Evolutionary conservation across 805 yeast species (phyloP), one percentile per base, ranked within the genome.

Genomic region (Nakazawaea peltata): DNA sequence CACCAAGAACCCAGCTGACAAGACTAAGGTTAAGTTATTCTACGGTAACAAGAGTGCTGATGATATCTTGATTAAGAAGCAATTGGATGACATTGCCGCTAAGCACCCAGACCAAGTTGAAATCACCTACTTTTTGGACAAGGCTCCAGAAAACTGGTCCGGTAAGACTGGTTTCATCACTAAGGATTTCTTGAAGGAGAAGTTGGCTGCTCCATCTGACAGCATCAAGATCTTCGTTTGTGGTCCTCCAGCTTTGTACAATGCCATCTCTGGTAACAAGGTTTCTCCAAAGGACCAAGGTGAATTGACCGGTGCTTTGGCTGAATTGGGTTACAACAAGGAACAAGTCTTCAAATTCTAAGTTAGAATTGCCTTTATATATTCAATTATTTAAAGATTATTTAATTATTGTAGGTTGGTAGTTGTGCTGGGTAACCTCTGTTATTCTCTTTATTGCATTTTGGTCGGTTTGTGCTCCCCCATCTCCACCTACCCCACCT

Each of bases 231-330:
- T 88, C 40, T 90, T 83, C 49, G 82, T 90, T 39, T 92, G 98
- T 62, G 98, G 98, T 38, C 98, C 98, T 41, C 94, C 95, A 52
- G 82, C 83, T 28, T 70, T 92, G 57, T 92, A 90, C 64, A 84
- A 85, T 61, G 69, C 95, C 37, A 87, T 92, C 48, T 74, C 97
- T n/a, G 96, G 85, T 37, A 69, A 87, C 67, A 73, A 76, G 53
- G 76, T 87, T 49, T 94, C 85, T 23, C 97, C 98, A 48, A 50
- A 78, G 37, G 97, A 88, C 56, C 98, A 92, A 70, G 98, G 98
- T 63, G 95, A 84, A 63, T 73, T 92, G 39, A 67, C 79, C 19
- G 98, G 98, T 54, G 76, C 79, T 34, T 75, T 92, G 56, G 76
- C 76, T 50, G 97, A 90, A 30, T 72, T 92, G 46, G 97, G 97